These are phyloP conservation scores for Sergeia podlipaevii DNA, from an alignment of 208 protist species.

Conservation along the genomic window DNA sequence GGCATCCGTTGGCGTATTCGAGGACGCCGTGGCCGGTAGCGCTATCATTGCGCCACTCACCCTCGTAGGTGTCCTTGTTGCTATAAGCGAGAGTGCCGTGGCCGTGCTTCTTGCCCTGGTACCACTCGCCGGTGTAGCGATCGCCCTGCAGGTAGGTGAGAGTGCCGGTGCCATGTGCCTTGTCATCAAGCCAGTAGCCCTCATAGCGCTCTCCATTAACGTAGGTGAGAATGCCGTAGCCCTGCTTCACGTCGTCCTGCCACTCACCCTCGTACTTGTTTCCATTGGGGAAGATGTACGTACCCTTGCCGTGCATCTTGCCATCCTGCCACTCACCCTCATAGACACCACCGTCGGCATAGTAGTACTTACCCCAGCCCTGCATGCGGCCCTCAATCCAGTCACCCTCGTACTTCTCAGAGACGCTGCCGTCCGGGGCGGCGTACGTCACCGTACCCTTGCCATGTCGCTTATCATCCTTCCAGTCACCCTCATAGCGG, in stretches of 20 bases:
- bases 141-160: conserved; percentile 90
- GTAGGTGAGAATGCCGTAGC: conserved; percentile 87
- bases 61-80: conserved; percentile 91
- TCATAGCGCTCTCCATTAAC: conserved; percentile 87
- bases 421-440: conserved; percentile 88
- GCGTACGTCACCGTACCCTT: conserved; percentile 89
- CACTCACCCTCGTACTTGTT: conserved; percentile 96
- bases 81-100: conserved; percentile 86
- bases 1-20: conserved; percentile 88
- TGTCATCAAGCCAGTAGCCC: conserved; percentile 89
- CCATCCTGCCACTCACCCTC: conserved; percentile 91
- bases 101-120: conserved; percentile 88
- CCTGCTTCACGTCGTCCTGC: conserved; percentile 91
- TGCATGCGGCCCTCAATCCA: conserved; percentile 94
- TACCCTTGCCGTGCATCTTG: conserved; percentile 91
- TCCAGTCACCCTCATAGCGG: conserved; percentile 92
- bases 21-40: conserved; percentile 81
- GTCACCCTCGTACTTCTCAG: conserved; percentile 93
- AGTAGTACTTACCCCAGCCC: conserved; percentile 93
- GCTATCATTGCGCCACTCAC: conserved; percentile 85
- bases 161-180: conserved; percentile 87
- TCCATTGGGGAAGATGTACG: conserved; percentile 92
- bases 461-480: conserved; percentile 91
- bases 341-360: conserved; percentile 92
- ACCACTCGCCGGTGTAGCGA: conserved; percentile 91